Evolutionary conservation across 2,329 filamentous ascomycete species (phyloP).

Genomic region (Venturia asperata): DNA sequence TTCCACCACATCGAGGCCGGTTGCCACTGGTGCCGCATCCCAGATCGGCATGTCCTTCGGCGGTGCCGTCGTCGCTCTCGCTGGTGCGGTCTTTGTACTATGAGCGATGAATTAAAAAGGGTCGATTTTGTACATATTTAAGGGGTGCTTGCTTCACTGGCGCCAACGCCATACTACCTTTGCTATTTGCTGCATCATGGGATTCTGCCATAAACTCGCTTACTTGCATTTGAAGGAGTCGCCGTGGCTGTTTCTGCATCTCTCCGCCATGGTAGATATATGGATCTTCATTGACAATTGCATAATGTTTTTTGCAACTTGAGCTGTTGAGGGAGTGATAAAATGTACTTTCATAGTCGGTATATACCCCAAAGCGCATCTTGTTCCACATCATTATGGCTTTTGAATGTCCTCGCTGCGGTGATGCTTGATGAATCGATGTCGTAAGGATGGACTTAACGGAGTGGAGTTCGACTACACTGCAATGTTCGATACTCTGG

Average conservation of each 20-base stretch:
- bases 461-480: neutral
- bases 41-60: slow-evolving; percentile 9
- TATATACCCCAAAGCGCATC: slow-evolving; percentile 13
- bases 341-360: slow-evolving; percentile 1
- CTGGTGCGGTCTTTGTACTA: slow-evolving; percentile 14
- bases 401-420: neutral
- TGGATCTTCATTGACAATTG: neutral
- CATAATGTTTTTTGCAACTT: slow-evolving; percentile 3
- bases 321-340: slow-evolving; percentile 1
- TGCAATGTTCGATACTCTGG: neutral
- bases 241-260: neutral
- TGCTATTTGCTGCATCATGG: neutral
- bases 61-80: slow-evolving; percentile 14
- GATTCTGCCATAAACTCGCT: neutral
- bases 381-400: neutral
- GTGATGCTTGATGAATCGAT: neutral
- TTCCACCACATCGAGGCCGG: neutral
- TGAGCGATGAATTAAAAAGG: neutral
- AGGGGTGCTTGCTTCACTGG: neutral
- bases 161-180: neutral
- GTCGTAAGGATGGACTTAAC: neutral
- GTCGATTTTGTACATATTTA: neutral
- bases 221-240: neutral
- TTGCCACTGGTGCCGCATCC: slow-evolving; percentile 8
- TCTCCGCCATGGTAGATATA: slow-evolving; percentile 1